These are phyloP conservation scores for Miscanthus lutarioriparius DNA, from an alignment of 176 grass and related monocot genomes.

Conservation along the genomic window DNA sequence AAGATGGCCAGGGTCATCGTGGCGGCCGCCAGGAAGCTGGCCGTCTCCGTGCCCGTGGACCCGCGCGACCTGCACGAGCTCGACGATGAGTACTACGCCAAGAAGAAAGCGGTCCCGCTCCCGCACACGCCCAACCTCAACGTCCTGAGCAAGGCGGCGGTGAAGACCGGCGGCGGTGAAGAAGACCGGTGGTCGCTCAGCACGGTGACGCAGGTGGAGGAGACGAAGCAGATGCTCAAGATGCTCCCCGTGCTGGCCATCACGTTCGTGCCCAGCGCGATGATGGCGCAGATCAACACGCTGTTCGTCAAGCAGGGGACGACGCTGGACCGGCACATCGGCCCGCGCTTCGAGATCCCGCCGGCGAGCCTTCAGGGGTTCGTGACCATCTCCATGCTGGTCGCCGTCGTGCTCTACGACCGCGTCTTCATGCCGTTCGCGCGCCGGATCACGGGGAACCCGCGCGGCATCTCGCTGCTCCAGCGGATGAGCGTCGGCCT, in stretches of 20 bases:
- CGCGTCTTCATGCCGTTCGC: constrained; percentile 64
- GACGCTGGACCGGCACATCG: constrained; percentile 71
- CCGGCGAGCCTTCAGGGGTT: too few species aligned
- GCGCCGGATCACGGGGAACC: constrained; percentile 59
- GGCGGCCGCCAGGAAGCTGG: constrained; percentile 49
- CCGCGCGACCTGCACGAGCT: constrained; percentile 68
- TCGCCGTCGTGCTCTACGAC: constrained; percentile 52
- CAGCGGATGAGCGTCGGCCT: constrained; percentile 80
- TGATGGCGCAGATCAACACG: constrained; percentile 78
- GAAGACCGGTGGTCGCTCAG: constrained; percentile 62
- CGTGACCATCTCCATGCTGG: too few species aligned
- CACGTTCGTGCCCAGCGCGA: constrained; percentile 72
- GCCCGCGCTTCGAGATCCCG: not conserved
- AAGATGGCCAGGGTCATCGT: constrained; percentile 78
- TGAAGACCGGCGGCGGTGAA: constrained; percentile 31
- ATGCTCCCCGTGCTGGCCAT: constrained; percentile 76
- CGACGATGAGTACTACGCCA: constrained; percentile 49
- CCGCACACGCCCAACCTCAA: constrained; percentile 46
- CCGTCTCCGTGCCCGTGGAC: constrained; percentile 37
- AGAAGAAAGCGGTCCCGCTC: constrained; percentile 39
- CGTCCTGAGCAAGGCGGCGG: constrained; percentile 69
- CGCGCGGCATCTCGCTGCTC: constrained; percentile 79
- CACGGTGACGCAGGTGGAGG: constrained; percentile 92
- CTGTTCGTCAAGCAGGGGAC: constrained; percentile 95
- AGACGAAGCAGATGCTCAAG: constrained; percentile 86